Evolutionary conservation across 1,284 basidiomycete species (phyloP), one percentile per base, ranked within the genome.

Genomic region (Cryptococcus jaspeensis): DNA sequence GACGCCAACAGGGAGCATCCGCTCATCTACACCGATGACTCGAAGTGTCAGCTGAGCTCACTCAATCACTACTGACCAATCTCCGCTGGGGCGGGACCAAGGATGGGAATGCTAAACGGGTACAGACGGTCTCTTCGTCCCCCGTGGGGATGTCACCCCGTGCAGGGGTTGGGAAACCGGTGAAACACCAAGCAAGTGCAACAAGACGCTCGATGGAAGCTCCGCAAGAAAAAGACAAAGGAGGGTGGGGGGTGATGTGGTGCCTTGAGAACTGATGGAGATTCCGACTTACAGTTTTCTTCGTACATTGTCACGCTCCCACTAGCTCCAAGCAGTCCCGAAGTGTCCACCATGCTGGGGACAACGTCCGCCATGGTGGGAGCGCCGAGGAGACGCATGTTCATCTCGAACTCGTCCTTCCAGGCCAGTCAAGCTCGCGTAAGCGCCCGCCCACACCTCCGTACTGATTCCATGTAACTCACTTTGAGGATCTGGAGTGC

Each of bases 381-480:
- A 0, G 92, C 92, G 6, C 93, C 93, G 25, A 97, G 78, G 6
- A 95, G 80, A 20, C 91, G 85, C 84, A 95, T 84, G 77, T 90
- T 91, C 88, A 92, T 95, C 79, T 92, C 89, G 67, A 97, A 91
- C 76, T 97, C 92, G 65, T 93, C 90, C 88, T 94, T 59, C 8
- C 22, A 49, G 20, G 35, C 23, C 15, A 46, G 22, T 49, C 39
- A 51, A 11, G 55, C 7, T 8, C 13, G 22, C 11, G 32, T 37
- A 39, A 40, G 36, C 15, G 25, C 35, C 36, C 46, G 8, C 18
- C 18, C 12, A 2, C 41, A 20, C 2, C 15, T 6, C 13, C n/a
- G 36, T 20, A n/a, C 32, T 35, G 13, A 18, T 28, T 55, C n/a
- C 15, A 3, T 22, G 12, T 16, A 72, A n/a, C 83, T 58, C 67